Base-by-base conservation (phyloP, 805 yeast genomes). In the Metschnikowia kofuensis region DNA sequence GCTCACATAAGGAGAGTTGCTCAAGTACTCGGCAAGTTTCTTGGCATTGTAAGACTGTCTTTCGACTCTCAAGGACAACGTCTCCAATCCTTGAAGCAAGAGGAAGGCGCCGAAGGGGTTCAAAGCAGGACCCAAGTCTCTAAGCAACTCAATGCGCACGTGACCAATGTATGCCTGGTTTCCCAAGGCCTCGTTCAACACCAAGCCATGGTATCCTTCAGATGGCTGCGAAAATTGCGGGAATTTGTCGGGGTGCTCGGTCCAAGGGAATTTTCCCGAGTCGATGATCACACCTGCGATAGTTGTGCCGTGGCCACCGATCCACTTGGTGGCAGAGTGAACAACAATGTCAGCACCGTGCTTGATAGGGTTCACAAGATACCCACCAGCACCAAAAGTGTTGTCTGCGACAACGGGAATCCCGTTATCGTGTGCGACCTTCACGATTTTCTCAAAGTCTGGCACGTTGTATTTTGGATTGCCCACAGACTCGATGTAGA, bases 351-450 rank as follows among this genome's bases (percentile, higher is more conserved):
- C 97, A 41, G 89, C 97, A 57, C 97, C 97, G 62, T 80, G 86
- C 53, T 87, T 87, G 57, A 91, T 70, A 53, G 98, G 98, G 57
- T 79, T 83, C 51, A 88, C 80, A 60, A 87, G 80, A 75, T 72
- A 90, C 43, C 97, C 97, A 69, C 96, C 97, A 39, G 97, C 97
- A 65, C 96, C 98, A 61, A 91, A 91, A 15, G 98, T 91, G 81
- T 91, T 91, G 72, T 91, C 98, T 41, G 87, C 96, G 44, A 91
- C 92, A 41, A 92, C 83, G 44, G 96, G 96, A 42, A 90, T 76
- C 52, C 97, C 97, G 56, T 87, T 78, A 50, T 84, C 81, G 68
- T 89, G 97, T 46, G 96, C 96, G 44, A 87, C 74, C 31, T 78
- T 84, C 41, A 80, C 79, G 54, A 91, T 77, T 48, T 75, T 80